Conservation (phyloP, 257 asterid species). For the Rauvolfia tetraphylla region DNA sequence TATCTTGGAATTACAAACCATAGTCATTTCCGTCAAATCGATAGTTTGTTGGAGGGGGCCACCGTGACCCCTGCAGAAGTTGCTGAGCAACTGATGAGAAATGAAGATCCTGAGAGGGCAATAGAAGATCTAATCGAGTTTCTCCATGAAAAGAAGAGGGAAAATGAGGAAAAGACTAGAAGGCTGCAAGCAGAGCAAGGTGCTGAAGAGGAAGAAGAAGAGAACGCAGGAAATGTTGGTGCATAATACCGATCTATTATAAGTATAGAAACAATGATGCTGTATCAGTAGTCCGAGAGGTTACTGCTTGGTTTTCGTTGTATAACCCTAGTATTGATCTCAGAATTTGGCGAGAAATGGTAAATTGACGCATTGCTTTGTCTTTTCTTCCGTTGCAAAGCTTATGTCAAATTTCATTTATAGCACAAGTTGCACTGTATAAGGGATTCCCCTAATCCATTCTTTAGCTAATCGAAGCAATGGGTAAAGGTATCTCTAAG, state of each 20-base stretch:
- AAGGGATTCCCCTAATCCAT: no score
- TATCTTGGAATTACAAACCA: conserved; percentile 29
- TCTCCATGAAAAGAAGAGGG: conserved; percentile 23
- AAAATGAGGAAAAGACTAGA: conserved; percentile 21
- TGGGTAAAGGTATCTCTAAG: no score
- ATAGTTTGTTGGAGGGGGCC: conserved; percentile 20
- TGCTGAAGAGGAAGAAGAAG: not conserved
- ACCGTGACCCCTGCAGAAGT: conserved; percentile 41
- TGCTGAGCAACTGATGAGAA: conserved; percentile 39
- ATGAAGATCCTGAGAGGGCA: conserved; percentile 22
- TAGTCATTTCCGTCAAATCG: conserved; percentile 5
- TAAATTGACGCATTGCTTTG: no score
- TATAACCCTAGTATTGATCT: no score
- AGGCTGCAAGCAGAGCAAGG: not conserved
- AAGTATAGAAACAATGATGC: no score
- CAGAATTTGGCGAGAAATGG: not conserved
- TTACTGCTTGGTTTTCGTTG: no score
- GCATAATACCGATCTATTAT: not conserved
- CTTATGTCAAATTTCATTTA: no score
- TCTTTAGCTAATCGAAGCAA: no score
- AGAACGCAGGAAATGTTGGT: not conserved
- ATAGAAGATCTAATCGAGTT: conserved; percentile 23
- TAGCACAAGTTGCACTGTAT: no score
- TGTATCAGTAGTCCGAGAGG: no score
- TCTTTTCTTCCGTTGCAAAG: no score